phyloP scores from a whole-genome alignment of 352 stramenopile species.

The Albugo candida region DNA sequence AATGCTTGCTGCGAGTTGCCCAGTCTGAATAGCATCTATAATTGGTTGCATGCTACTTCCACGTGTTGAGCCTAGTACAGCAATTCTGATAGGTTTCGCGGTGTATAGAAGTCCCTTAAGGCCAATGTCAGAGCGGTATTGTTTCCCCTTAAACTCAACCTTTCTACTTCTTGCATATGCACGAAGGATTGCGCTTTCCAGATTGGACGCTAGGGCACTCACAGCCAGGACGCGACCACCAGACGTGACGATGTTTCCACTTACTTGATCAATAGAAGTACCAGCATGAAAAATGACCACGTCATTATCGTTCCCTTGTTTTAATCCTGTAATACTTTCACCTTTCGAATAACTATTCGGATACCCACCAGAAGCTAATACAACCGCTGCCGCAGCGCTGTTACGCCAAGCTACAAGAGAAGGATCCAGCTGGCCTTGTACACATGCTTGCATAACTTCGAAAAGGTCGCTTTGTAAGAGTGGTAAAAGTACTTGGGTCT shows the following conservation, averaged over 20 bases:
- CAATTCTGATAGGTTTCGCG: constrained; percentile 74
- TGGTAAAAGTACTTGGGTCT: constrained; percentile 97
- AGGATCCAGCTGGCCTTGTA: constrained; percentile 78
- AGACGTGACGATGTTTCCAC: constrained; percentile 66
- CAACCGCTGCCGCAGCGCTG: constrained; percentile 86
- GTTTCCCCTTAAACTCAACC: constrained; percentile 83
- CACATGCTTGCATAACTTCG: constrained; percentile 93
- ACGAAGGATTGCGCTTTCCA: constrained; percentile 81
- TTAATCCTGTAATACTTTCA: constrained; percentile 86
- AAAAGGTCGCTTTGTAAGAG: constrained; percentile 96
- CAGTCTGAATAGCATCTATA: constrained; percentile 85
- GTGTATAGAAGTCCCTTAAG: constrained; percentile 82
- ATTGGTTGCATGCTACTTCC: constrained; percentile 92
- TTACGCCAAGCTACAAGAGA: constrained; percentile 82
- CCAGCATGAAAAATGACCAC: constrained; percentile 99
- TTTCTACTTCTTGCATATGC: constrained; percentile 82
- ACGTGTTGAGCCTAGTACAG: constrained; percentile 90
- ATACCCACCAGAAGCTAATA: constrained; percentile 94
- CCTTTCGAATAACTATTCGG: constrained; percentile 97
- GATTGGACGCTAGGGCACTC: constrained; percentile 78
- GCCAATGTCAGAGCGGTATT: constrained; percentile 96
- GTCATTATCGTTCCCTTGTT: constrained; percentile 58
- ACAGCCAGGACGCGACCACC: constrained; percentile 95
- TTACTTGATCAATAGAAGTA: constrained; percentile 59
- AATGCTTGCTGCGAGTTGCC: constrained; percentile 85